A percentile compares a stretch with the other conserved stretches of the same genome.
phyloP scores from a whole-genome alignment of 140 eudicot species.

The Bidens hawaiensis region DNA sequence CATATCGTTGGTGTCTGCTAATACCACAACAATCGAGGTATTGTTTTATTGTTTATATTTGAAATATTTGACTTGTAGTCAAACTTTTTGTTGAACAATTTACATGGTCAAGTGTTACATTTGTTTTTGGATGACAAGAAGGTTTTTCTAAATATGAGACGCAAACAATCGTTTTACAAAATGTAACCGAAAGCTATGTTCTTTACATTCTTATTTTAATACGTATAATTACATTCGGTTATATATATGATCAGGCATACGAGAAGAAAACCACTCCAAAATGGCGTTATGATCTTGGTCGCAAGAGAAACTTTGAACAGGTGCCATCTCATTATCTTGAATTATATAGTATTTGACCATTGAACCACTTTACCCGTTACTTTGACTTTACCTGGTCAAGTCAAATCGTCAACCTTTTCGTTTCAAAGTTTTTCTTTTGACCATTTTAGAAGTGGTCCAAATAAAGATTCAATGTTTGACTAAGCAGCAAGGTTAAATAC shows the following conservation, averaged over 20 bases:
- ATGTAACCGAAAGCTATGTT: neutral
- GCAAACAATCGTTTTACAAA: neutral
- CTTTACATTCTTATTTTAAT: neutral
- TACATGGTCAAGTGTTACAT: neutral
- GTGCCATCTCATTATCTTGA: slow-evolving; percentile 29
- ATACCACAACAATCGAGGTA: slow-evolving; percentile 98
- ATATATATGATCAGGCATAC: slow-evolving; percentile 59
- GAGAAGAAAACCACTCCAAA: slow-evolving; percentile 88
- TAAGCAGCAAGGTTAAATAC: neutral
- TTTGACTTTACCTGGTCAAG: neutral
- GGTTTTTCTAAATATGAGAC: neutral
- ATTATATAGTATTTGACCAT: slow-evolving; percentile 2
- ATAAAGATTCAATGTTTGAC: neutral
- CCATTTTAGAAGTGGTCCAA: neutral
- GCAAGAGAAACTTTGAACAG: slow-evolving; percentile 93
- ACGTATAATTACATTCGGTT: neutral
- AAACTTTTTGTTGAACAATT: neutral
- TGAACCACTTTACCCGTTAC: neutral
- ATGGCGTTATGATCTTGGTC: slow-evolving; percentile 98
- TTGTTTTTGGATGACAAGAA: neutral
- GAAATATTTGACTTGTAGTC: neutral
- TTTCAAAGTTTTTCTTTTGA: neutral
- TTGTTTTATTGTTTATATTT: slow-evolving; percentile 6
- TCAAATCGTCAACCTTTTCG: neutral
- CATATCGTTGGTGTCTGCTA: slow-evolving; percentile 85